phyloP scores from a whole-genome alignment of 2,329 filamentous ascomycete species.

The Pleoardoris graminearum region DNA sequence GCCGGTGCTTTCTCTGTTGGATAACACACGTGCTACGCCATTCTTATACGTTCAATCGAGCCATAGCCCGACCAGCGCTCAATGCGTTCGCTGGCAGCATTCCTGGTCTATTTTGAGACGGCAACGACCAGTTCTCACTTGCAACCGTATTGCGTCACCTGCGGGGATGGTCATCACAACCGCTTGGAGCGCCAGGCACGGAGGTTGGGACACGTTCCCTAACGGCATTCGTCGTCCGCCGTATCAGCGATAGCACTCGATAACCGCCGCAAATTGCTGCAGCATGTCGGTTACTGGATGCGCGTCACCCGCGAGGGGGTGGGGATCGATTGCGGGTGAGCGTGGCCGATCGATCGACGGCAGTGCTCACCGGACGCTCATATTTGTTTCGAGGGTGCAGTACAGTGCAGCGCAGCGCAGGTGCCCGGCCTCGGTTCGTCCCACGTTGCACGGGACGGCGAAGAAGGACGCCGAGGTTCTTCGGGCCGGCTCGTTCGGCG shows the following conservation, averaged over 20 bases:
- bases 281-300: conserved; percentile 25
- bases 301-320: conserved; percentile 29
- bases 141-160: background rate
- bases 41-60: background rate
- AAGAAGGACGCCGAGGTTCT: conserved; percentile 16
- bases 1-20: background rate
- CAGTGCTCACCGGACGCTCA: background rate
- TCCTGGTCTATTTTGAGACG: too few species aligned
- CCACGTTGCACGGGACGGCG: conserved; percentile 26
- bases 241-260: conserved; percentile 25
- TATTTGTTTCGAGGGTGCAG: conserved; percentile 5
- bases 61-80: too few species aligned
- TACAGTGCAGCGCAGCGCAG: background rate
- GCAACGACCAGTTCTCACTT: background rate
- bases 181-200: conserved; percentile 12
- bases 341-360: conserved; percentile 13
- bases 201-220: conserved; percentile 37
- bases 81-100: too few species aligned
- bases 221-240: conserved; percentile 29
- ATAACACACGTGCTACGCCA: background rate
- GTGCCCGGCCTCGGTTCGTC: conserved; percentile 19
- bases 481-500: conserved; percentile 27
- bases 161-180: background rate
- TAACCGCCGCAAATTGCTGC: conserved; percentile 34
- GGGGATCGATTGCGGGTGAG: conserved; percentile 15